Evolutionary conservation across 495 filamentous ascomycete genomes (phyloP), one percentile per base, ranked within the genome.

Genomic region (Talaromyces stipitatus): DNA sequence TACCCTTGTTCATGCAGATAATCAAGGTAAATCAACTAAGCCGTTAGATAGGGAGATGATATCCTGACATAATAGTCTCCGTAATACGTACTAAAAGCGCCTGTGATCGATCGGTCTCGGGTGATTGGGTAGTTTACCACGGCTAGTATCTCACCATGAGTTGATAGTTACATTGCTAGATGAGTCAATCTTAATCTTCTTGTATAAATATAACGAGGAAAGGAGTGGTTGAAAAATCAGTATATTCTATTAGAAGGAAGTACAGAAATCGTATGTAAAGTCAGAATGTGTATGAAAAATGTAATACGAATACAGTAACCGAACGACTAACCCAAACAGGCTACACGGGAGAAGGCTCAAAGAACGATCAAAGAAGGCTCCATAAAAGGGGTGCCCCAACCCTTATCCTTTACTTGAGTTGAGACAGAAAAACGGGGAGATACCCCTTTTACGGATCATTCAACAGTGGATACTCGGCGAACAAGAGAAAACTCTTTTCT

Each of bases 311-410:
- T n/a, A n/a, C n/a, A n/a, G n/a, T n/a, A n/a, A n/a, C n/a, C n/a
- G n/a, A n/a, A n/a, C n/a, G 16, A 41, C 36, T 41, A 41, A 41
- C 45, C 45, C 20, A 48, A 48, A 48, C 24, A 48, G 45, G 45
- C 45, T 48, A 48, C 45, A 48, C 22, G 45, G 45, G 45, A 48
- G 45, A 48, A 48, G 45, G 5, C 45, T 48, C 45, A 48, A 48
- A 48, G 45, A 48, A 48, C 45, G 45, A 48, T 48, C 22, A 48
- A 48, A 48, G 45, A 48, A 48, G 45, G 24, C 45, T 48, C 45
- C 45, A 48, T 26, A 48, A 48, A 48, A 48, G 45, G 45, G 45
- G 45, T 18, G 24, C 10, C 24, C 24, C 24, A 26, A 26, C 22
- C 24, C 20, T 12, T 48, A 24, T 45, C 9, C 14, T 18, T 18